A percentile compares a stretch with the other conserved stretches of the same genome.
Evolutionary conservation across 2,329 filamentous ascomycete species (phyloP).

Genomic region (Aspergillus calidoustus): DNA sequence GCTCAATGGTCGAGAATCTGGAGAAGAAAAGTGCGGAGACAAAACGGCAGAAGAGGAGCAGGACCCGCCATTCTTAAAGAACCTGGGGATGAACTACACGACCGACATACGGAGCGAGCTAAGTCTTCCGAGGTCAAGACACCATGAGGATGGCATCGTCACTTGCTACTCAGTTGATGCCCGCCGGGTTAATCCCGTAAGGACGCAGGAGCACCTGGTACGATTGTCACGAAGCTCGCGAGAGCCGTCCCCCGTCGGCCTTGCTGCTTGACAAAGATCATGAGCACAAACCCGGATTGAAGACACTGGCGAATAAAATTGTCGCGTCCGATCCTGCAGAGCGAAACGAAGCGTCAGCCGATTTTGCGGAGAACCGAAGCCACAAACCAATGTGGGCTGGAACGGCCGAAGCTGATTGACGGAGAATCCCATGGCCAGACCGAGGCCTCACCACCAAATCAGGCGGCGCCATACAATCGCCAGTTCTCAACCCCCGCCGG

Average conservation of each 20-base stretch:
- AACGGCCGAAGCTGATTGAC: constrained; percentile 27
- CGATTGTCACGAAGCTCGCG: neutral
- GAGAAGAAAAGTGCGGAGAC: constrained; percentile 25
- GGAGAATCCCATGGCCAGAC: constrained; percentile 26
- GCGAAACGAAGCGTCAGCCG: constrained; percentile 17
- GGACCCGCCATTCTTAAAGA: constrained; percentile 26
- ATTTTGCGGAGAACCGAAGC: constrained; percentile 21
- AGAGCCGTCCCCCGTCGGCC: neutral
- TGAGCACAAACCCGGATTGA: neutral
- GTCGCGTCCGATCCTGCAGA: neutral
- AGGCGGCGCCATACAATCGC: constrained; percentile 16
- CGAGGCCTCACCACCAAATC: constrained; percentile 24
- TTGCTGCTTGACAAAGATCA: constrained; percentile 6
- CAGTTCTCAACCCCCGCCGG: constrained; percentile 5
- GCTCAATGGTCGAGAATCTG: constrained; percentile 10
- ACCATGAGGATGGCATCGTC: constrained; percentile 5
- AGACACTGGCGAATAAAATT: constrained; percentile 14
- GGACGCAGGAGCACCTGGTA: constrained; percentile 1
- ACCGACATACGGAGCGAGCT: constrained; percentile 7
- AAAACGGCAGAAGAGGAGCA: constrained; percentile 22
- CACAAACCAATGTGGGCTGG: constrained; percentile 2
- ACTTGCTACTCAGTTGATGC: neutral
- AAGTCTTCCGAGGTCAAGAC: neutral
- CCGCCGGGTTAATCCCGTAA: constrained; percentile 21
- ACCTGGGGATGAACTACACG: constrained; percentile 30